phyloP scores from a whole-genome alignment of 805 yeast genomes.

The Ogataea salicorniae region DNA sequence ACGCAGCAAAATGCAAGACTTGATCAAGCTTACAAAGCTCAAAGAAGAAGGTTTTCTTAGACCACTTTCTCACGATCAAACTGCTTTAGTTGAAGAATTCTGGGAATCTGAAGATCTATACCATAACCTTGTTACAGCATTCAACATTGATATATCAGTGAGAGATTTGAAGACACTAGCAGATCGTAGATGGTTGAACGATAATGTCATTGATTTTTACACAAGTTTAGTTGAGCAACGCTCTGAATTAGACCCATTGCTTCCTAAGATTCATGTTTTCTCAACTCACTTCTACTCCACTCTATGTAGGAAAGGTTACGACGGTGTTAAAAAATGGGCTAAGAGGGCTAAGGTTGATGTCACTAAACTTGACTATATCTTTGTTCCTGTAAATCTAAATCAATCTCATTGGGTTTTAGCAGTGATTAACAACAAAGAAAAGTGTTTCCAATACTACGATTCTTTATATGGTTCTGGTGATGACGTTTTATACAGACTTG shows the following conservation, averaged over 20 bases:
- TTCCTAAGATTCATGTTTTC: slow-evolving; percentile 56
- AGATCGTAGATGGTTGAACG: slow-evolving; percentile 82
- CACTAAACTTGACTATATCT: slow-evolving; percentile 54
- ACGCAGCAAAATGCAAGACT: slow-evolving; percentile 32
- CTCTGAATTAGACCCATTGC: slow-evolving; percentile 14
- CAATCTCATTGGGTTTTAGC: slow-evolving; percentile 92
- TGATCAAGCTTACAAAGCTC: slow-evolving; percentile 31
- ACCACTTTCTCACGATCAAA: slow-evolving; percentile 30
- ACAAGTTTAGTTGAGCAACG: slow-evolving; percentile 48
- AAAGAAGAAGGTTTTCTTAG: slow-evolving; percentile 30
- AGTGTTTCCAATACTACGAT: slow-evolving; percentile 68
- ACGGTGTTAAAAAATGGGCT: slow-evolving; percentile 81
- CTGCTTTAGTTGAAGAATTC: slow-evolving; percentile 28
- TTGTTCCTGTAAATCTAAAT: slow-evolving; percentile 81
- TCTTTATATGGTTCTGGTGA: slow-evolving; percentile 55
- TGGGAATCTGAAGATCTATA: slow-evolving; percentile 28
- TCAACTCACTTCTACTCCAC: slow-evolving; percentile 86
- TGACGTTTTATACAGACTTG: slow-evolving; percentile 42
- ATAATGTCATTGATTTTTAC: slow-evolving; percentile 82
- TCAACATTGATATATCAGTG: slow-evolving; percentile 53
- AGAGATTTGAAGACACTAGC: slow-evolving; percentile 68
- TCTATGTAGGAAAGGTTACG: slow-evolving; percentile 65
- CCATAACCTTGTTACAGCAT: slow-evolving; percentile 30
- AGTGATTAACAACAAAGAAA: slow-evolving; percentile 57
- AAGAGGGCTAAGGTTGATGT: slow-evolving; percentile 68